These are phyloP conservation scores for Bonnemaisonia californica DNA, from an alignment of 31 red algal species.

Conservation along the genomic window DNA sequence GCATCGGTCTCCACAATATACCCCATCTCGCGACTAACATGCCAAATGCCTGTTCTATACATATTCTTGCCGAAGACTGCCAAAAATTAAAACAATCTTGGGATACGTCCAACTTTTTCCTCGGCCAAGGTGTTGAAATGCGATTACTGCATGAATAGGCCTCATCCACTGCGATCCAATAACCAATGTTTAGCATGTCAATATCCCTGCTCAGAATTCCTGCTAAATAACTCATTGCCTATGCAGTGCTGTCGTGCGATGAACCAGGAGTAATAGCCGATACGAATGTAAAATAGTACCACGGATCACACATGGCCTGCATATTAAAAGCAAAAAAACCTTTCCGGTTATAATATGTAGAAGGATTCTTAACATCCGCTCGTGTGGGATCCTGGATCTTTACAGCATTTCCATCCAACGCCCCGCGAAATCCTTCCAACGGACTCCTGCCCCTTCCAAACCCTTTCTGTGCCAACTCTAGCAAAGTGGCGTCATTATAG, in stretches of 20 bases:
- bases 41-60: slow-evolving; percentile 37
- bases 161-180: slow-evolving; percentile 58
- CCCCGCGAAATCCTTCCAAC: slow-evolving; percentile 20
- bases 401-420: slow-evolving; percentile 41
- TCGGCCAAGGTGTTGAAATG: slow-evolving; percentile 19
- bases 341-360: slow-evolving; percentile 47
- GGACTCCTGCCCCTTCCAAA: slow-evolving; percentile 26
- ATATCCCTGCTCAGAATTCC: background rate
- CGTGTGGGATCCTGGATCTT: slow-evolving; percentile 37
- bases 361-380: slow-evolving; percentile 10
- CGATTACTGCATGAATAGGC: slow-evolving; percentile 35
- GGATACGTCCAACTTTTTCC: background rate
- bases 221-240: background rate
- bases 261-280: slow-evolving; percentile 28
- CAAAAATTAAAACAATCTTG: slow-evolving; percentile 48
- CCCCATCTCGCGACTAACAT: slow-evolving; percentile 30
- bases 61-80: slow-evolving; percentile 14
- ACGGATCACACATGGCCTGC: slow-evolving; percentile 37
- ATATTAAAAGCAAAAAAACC: slow-evolving; percentile 33
- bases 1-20: background rate
- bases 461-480: no score
- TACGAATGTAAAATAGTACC: slow-evolving; percentile 45
- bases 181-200: background rate
- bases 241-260: slow-evolving; percentile 33
- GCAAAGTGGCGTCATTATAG: no score